Evolutionary conservation across 2,329 filamentous ascomycete species (phyloP).

Genomic region (Diaporthe helianthi): DNA sequence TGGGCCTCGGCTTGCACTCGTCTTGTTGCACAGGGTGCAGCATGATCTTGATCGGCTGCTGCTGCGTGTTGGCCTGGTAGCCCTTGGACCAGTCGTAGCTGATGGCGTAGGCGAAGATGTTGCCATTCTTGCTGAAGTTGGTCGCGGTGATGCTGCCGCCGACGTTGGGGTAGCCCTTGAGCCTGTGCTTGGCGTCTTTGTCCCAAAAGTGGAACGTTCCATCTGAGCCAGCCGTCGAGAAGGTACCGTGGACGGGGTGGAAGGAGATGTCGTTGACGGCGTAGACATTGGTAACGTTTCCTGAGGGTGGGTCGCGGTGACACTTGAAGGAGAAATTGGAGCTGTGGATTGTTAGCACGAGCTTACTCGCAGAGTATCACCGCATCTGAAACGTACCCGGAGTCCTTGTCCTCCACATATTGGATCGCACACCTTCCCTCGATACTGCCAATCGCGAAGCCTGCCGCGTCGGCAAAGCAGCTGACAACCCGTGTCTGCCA

Average conservation of each 20-base stretch:
- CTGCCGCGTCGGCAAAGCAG: constrained; percentile 90
- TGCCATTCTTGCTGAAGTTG: constrained; percentile 87
- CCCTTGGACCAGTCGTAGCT: constrained; percentile 99
- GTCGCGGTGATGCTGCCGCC: constrained; percentile 89
- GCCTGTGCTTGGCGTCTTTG: constrained; percentile 85
- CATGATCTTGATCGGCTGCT: constrained; percentile 81
- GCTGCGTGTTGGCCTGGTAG: constrained; percentile 80
- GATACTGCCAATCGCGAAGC: constrained; percentile 95
- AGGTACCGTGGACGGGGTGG: constrained; percentile 96
- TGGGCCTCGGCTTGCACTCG: constrained; percentile 68
- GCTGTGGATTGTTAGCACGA: constrained; percentile 47
- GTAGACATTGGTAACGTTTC: constrained; percentile 86
- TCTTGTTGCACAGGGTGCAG: constrained; percentile 75
- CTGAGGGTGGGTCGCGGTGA: constrained; percentile 81
- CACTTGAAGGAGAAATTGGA: constrained; percentile 99
- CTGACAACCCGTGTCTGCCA: constrained; percentile 97
- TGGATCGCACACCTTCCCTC: constrained; percentile 98
- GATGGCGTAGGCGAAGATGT: constrained; percentile 86
- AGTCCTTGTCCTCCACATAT: constrained; percentile 96
- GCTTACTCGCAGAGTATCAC: background rate
- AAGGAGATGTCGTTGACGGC: constrained; percentile 97
- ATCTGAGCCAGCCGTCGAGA: constrained; percentile 93
- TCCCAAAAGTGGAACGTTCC: constrained; percentile 99
- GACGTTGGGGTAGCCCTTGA: constrained; percentile 86
- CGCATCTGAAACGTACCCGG: constrained; percentile 57